Percentiles rank a stretch among this genome's conserved stretches.
Evolutionary conservation across 2,329 filamentous ascomycete genomes (phyloP).

Genomic region (Cladorrhinum sp.): DNA sequence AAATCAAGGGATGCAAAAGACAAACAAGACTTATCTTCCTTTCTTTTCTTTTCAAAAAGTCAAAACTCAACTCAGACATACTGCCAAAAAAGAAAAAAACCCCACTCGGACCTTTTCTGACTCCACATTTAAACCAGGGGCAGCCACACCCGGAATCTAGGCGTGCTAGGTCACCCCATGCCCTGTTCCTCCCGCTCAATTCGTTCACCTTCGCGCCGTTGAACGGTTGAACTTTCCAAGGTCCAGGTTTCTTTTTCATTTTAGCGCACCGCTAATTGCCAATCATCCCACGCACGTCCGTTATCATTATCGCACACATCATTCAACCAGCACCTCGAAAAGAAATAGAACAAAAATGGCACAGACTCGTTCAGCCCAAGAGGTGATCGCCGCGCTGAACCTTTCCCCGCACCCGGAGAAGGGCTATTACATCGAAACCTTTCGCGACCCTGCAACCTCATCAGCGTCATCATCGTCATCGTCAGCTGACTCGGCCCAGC

Average conservation of each 20-base stretch:
- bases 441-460: conserved; percentile 36
- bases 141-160: not conserved
- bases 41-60: not conserved
- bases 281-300: not conserved
- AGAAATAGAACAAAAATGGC: not conserved
- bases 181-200: not conserved
- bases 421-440: conserved; percentile 48
- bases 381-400: conserved; percentile 42
- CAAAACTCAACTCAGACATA: not conserved
- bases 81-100: not conserved
- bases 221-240: not conserved
- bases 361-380: conserved; percentile 37
- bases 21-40: not conserved
- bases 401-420: conserved; percentile 47
- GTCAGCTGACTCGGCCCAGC: conserved; percentile 22
- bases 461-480: not conserved
- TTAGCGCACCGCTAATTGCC: not conserved
- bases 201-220: not conserved
- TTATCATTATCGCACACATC: not conserved
- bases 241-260: not conserved
- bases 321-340: too few relatives aligned
- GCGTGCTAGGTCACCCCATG: not conserved
- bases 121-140: not conserved
- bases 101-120: not conserved
- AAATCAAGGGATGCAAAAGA: not conserved